Evolutionary conservation across 331 rosid species (phyloP), one percentile per base, ranked within the genome.

Genomic region (Telfairia occidentalis): DNA sequence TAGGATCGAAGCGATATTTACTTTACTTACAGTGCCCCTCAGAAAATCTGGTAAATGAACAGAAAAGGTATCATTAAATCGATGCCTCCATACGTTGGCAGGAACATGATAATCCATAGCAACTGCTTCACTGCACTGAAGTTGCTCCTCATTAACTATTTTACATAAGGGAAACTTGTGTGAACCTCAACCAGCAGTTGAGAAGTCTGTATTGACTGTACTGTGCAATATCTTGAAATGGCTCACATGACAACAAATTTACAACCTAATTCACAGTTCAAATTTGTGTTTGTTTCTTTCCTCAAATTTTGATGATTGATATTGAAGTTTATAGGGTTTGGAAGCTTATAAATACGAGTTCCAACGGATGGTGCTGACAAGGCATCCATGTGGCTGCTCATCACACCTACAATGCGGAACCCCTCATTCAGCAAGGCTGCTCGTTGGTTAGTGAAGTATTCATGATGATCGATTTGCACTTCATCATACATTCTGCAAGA

Each of bases 381-480:
- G 9, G 81, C 96, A 81, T 90, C 87, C 73, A 85, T 74, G 49
- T 55, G 90, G 76, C 86, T 86, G 85, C 96, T 89, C 80, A 92
- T 79, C 50, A 83, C 77, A 52, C 92, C 79, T 78, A 58, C 69
- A 34, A 86, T 70, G 29, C 74, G 85, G 45, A 85, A 84, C 35
- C 98, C 97, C 49, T 81, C 78, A 7, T 43, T 84, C 83, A 64
- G 81, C 81, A 89, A 79, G 43, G 57, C 76, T 60, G 78, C 82
- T 81, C 81, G 85, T 81, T 81, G 81, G 58, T 76, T 79, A 21
- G 80, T 71, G 38, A 89, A 83, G 86, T 85, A 85, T 65, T 82
- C 90, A 38, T n/a, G 49, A 81, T 81, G 76, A 78, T 80, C 76
- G 49, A 71, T 70, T 69, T 80, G 82, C 84, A 80, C 75, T 64